Evolutionary conservation across 163 green algal species (phyloP), one percentile per base, ranked within the genome.

Genomic region (Chlorella variabilis): DNA sequence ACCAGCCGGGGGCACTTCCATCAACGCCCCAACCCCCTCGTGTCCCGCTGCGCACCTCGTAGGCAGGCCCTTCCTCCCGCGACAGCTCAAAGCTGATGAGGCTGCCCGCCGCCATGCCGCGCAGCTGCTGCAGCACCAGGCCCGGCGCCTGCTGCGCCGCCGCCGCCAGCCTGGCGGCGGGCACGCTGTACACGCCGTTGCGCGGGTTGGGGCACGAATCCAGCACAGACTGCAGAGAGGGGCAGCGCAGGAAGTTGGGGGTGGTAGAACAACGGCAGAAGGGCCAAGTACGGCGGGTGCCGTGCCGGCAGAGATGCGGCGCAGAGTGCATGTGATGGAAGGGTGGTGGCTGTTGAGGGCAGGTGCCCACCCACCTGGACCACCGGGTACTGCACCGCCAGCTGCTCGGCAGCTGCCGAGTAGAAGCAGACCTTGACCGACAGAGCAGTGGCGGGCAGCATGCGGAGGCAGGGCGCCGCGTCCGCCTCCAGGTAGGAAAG

Each of bases 351-450:
- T 54, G 11, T 23, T 54, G 45, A 54, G 45, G 11, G 15, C 45
- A 54, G 11, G 11, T 23, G 11, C 15, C 34, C 1, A 20, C 68
- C 23, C 63, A 82, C 80, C 80, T 85, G 36, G 27, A 95, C 83
- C 2, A 93, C 78, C 8, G 86, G 75, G 34, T 89, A 80, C 3
- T 82, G 13, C 0, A 17, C 15, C 17, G 89, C 91, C 58, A 96
- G 84, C 45, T 87, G 31, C 76, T 90, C 45, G 2, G 89, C 25
- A 0, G 83, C 49, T 1, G 63, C 80, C n/a, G 85, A 79, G 78
- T 95, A 95, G 81, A 97, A 97, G 69, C 86, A 88, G 0, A 96
- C 87, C 45, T 91, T 83, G 15, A 94, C 75, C 0, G 42, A 77
- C 18, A 82, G 48, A 21, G 81, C 82, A 25, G 83, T 86, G 48